Evolutionary conservation across 257 asterid species (phyloP).

Genomic region (Echites panduratus): DNA sequence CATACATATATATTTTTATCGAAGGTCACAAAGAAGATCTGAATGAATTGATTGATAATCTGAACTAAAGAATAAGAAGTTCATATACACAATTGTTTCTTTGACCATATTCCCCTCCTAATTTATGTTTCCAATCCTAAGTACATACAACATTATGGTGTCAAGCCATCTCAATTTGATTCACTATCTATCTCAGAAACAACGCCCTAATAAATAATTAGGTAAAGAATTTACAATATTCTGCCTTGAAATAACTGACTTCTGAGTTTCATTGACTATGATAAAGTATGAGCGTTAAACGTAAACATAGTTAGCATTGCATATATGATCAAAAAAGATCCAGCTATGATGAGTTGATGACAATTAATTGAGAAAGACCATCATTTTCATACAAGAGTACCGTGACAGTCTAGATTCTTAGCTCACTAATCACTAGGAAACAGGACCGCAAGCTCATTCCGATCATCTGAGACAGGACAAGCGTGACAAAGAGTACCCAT

Average conservation of each 20-base stretch:
- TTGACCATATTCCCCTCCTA: not conserved
- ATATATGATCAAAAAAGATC: not conserved
- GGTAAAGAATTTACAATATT: not conserved
- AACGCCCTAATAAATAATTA: not conserved
- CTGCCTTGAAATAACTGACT: not conserved
- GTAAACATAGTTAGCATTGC: not conserved
- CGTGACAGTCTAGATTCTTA: not conserved
- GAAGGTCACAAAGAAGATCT: not conserved
- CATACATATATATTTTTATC: not conserved
- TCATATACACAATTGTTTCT: not conserved
- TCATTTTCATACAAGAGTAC: not conserved
- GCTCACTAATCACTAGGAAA: not conserved
- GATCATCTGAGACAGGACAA: no score
- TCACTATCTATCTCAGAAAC: not conserved
- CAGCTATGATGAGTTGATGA: not conserved
- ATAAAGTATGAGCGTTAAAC: not conserved
- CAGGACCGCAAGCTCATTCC: no score
- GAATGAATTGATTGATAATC: not conserved
- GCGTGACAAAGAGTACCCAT: no score
- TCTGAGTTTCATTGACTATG: not conserved
- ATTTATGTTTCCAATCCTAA: not conserved
- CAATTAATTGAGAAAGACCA: not conserved
- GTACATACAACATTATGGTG: not conserved
- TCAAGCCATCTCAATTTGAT: not conserved
- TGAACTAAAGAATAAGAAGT: not conserved